phyloP scores from a whole-genome alignment of 352 stramenopile genomes.

The Thalassiosira hispida region DNA sequence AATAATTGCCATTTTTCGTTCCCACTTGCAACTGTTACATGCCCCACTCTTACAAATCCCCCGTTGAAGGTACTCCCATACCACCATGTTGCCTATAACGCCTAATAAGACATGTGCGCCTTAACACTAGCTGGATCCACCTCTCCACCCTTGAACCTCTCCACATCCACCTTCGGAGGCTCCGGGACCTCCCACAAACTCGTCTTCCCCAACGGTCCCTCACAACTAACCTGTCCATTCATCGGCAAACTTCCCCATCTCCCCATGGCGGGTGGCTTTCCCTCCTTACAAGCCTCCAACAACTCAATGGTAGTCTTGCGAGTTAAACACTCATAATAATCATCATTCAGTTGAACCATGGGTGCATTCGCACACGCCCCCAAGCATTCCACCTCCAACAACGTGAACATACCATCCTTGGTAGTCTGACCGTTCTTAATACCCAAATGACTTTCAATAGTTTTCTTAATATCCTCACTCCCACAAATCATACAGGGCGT shows the following conservation, averaged over 20 bases:
- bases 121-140: slow-evolving; percentile 91
- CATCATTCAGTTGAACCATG: slow-evolving; percentile 99
- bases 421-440: slow-evolving; percentile 96
- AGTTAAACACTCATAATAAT: slow-evolving; percentile 99
- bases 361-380: slow-evolving; percentile 98
- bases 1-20: slow-evolving; percentile 8
- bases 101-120: slow-evolving; percentile 88
- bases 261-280: slow-evolving; percentile 91
- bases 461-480: slow-evolving; percentile 98
- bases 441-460: slow-evolving; percentile 95
- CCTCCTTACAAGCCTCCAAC: slow-evolving; percentile 95
- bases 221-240: slow-evolving; percentile 99
- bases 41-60: background rate
- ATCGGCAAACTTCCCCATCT: slow-evolving; percentile 98
- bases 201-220: slow-evolving; percentile 96
- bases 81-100: background rate
- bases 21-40: slow-evolving; percentile 1
- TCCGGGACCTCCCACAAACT: slow-evolving; percentile 76
- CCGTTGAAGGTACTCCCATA: background rate
- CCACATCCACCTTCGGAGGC: slow-evolving; percentile 89
- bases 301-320: slow-evolving; percentile 96
- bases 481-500: slow-evolving; percentile 99
- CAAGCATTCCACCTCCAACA: slow-evolving; percentile 99
- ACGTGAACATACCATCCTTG: slow-evolving; percentile 91
- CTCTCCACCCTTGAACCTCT: slow-evolving; percentile 90